These are phyloP conservation scores for Escallonia rubra DNA, from an alignment of 129 eudicot species.

Conservation along the genomic window DNA sequence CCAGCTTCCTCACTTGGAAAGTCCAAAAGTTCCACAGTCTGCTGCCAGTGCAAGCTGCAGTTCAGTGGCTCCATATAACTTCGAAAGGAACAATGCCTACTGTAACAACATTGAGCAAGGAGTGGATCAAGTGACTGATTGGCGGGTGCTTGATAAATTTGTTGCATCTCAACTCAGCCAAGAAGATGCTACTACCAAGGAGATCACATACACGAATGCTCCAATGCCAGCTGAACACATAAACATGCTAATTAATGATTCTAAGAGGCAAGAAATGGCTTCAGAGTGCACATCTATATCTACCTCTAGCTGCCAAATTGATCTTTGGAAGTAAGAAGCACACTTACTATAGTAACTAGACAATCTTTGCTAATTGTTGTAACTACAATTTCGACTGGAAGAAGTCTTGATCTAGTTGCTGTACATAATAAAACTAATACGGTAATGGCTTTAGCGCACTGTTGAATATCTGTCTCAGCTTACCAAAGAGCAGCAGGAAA, in stretches of 20 bases:
- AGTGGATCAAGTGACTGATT: slow-evolving; percentile 40
- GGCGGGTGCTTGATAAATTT: slow-evolving; percentile 49
- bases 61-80: slow-evolving; percentile 14
- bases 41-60: slow-evolving; percentile 10
- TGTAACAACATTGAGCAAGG: slow-evolving; percentile 2
- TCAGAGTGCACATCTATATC: slow-evolving; percentile 42
- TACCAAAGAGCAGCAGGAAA: too few species aligned
- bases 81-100: background rate
- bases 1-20: slow-evolving; percentile 44
- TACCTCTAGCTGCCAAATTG: slow-evolving; percentile 39
- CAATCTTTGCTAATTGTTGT: slow-evolving; percentile 16
- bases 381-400: too few species aligned
- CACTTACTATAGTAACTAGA: slow-evolving; percentile 20
- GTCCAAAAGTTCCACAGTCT: slow-evolving; percentile 34
- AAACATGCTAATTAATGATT: slow-evolving; percentile 36
- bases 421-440: slow-evolving; percentile 28
- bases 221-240: slow-evolving; percentile 31
- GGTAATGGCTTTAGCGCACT: too few species aligned
- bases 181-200: slow-evolving; percentile 16
- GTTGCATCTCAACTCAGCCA: slow-evolving; percentile 50
- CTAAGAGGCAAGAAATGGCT: slow-evolving; percentile 36
- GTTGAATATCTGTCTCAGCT: too few species aligned
- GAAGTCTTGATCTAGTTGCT: slow-evolving; percentile 28
- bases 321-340: slow-evolving; percentile 41
- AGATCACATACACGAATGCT: slow-evolving; percentile 19